These are phyloP conservation scores for Solanum sitiens DNA, from an alignment of 257 asterid genomes.

Conservation along the genomic window DNA sequence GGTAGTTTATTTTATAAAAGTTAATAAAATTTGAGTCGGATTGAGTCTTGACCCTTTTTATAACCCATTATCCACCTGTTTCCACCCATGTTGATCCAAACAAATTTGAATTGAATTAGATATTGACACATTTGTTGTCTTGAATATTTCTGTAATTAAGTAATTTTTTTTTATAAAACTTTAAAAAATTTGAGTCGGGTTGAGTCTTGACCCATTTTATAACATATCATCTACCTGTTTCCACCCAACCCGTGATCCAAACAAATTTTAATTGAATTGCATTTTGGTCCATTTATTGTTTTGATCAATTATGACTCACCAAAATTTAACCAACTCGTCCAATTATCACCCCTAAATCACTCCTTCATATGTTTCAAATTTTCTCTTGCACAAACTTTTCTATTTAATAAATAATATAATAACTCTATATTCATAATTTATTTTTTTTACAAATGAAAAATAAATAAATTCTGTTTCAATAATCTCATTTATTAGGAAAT, in stretches of 20 bases:
- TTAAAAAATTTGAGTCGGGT: not conserved
- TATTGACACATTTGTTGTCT: not conserved
- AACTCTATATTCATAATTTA: not conserved
- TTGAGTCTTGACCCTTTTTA: not conserved
- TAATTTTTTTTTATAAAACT: not conserved
- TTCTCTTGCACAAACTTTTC: not conserved
- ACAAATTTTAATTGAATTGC: not conserved
- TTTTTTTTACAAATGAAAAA: not conserved
- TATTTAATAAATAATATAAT: too few species aligned
- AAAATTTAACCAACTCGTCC: not conserved
- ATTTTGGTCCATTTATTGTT: not conserved
- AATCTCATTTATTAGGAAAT: not conserved
- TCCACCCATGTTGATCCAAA: not conserved
- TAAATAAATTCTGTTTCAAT: not conserved
- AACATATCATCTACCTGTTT: too few species aligned
- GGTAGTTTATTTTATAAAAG: not conserved
- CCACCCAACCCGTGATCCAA: not conserved
- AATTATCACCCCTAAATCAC: not conserved
- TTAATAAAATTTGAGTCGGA: not conserved
- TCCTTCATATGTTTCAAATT: not conserved
- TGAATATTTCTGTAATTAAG: not conserved
- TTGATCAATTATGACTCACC: not conserved
- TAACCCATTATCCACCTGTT: not conserved
- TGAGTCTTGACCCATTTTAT: not conserved
- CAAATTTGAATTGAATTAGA: not conserved